These are phyloP conservation scores for Periconia digitata DNA, from an alignment of 2,329 filamentous ascomycete genomes.

Conservation along the genomic window DNA sequence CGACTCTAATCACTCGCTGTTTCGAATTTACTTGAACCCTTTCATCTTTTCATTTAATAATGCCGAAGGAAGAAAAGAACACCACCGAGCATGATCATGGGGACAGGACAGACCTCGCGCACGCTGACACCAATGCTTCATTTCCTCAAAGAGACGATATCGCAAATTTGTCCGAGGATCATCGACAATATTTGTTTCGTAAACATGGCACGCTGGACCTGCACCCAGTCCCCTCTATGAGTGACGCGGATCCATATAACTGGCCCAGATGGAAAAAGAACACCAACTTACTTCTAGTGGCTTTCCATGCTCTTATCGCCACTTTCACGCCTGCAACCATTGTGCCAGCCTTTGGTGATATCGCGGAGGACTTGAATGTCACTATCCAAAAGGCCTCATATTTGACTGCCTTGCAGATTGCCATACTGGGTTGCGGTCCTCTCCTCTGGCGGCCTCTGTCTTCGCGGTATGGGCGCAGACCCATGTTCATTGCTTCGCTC, in stretches of 20 bases:
- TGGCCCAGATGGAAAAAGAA: conserved; percentile 59
- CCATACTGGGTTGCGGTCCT: conserved; percentile 55
- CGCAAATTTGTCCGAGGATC: conserved; percentile 45
- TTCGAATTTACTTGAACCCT: too few species aligned
- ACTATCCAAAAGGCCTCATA: conserved; percentile 55
- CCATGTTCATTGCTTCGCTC: conserved; percentile 56
- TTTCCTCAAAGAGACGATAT: conserved; percentile 28
- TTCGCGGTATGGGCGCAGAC: conserved; percentile 56
- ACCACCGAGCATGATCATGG: conserved; percentile 9
- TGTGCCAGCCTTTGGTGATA: conserved; percentile 57
- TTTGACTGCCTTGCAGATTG: conserved; percentile 59
- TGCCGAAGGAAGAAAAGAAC: conserved; percentile 11
- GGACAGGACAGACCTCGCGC: conserved; percentile 25
- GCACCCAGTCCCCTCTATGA: conserved; percentile 55
- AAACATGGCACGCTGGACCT: conserved; percentile 58
- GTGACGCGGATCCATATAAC: conserved; percentile 58
- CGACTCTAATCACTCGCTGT: too few species aligned
- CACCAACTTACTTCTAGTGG: conserved; percentile 56
- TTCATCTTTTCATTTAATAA: not conserved
- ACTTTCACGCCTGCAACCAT: conserved; percentile 59
- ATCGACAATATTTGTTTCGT: conserved; percentile 54
- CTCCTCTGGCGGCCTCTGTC: conserved; percentile 61
- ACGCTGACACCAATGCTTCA: conserved; percentile 28
- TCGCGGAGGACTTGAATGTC: conserved; percentile 54
- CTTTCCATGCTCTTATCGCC: conserved; percentile 60